Conservation (phyloP, 306 rosid genomes). For the Rubus parviflorus region DNA sequence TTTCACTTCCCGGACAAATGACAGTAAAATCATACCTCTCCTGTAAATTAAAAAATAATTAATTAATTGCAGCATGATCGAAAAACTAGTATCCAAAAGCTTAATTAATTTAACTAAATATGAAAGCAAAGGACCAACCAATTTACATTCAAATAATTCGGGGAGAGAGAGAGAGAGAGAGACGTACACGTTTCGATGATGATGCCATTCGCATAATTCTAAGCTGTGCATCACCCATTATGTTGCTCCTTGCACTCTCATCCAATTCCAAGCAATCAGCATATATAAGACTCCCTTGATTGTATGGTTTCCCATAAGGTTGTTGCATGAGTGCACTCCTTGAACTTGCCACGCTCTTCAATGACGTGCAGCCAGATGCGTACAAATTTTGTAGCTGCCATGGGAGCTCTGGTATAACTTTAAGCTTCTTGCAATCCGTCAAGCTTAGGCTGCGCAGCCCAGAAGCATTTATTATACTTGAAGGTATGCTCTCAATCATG, state of each 20-base stretch:
- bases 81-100: no score
- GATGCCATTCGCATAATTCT: not conserved
- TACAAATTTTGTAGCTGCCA: not conserved
- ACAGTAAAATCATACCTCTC: not conserved
- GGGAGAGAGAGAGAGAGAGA: not conserved
- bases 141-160: no score
- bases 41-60: not conserved
- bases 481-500: slow-evolving; percentile 23
- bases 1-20: not conserved
- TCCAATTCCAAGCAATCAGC: not conserved
- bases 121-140: no score
- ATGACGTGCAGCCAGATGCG: slow-evolving; percentile 26
- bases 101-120: not conserved
- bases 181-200: not conserved
- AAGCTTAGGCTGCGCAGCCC: slow-evolving; percentile 4
- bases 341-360: slow-evolving; percentile 8
- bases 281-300: not conserved
- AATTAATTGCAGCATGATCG: no score
- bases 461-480: slow-evolving; percentile 19
- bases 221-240: not conserved
- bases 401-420: slow-evolving; percentile 36
- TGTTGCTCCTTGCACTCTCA: not conserved
- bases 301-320: not conserved
- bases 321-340: not conserved
- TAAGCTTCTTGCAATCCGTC: slow-evolving; percentile 10